Evolutionary conservation across 1,139 yeast species (phyloP).

Genomic region (Suhomyces wounanorum): DNA sequence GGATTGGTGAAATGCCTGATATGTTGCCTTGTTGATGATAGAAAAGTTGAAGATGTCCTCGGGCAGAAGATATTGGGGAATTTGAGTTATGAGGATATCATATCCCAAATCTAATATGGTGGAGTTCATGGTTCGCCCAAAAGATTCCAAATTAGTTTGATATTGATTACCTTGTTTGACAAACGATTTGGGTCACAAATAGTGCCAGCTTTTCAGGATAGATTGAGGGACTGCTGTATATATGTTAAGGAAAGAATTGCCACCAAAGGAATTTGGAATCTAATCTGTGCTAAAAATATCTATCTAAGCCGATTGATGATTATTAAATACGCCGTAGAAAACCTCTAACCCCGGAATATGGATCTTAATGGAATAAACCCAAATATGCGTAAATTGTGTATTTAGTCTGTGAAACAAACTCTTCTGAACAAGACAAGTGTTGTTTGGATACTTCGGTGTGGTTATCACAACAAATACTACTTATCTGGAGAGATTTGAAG

Average conservation of each 20-base stretch:
- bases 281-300: constrained; percentile 1
- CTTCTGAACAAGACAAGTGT: background rate
- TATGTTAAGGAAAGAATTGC: background rate
- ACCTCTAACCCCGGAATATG: background rate
- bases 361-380: background rate
- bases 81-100: constrained; percentile 46
- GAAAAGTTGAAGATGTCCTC: constrained; percentile 51
- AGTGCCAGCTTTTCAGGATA: too few species aligned
- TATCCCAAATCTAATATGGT: constrained; percentile 35
- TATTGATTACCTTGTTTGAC: background rate
- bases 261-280: background rate
- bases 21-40: constrained; percentile 41
- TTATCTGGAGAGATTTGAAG: background rate
- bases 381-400: too few species aligned
- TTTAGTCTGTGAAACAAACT: too few species aligned
- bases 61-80: constrained; percentile 41
- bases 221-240: background rate
- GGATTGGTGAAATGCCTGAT: constrained; percentile 22
- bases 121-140: background rate
- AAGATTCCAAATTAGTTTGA: background rate
- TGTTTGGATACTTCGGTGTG: background rate
- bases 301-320: background rate
- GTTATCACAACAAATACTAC: background rate
- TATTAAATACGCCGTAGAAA: background rate
- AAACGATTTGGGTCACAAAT: background rate